Percentiles rank a stretch among this genome's conserved stretches.
Evolutionary conservation across 2,329 filamentous ascomycete genomes (phyloP).

Genomic region (Colletotrichum magnum): DNA sequence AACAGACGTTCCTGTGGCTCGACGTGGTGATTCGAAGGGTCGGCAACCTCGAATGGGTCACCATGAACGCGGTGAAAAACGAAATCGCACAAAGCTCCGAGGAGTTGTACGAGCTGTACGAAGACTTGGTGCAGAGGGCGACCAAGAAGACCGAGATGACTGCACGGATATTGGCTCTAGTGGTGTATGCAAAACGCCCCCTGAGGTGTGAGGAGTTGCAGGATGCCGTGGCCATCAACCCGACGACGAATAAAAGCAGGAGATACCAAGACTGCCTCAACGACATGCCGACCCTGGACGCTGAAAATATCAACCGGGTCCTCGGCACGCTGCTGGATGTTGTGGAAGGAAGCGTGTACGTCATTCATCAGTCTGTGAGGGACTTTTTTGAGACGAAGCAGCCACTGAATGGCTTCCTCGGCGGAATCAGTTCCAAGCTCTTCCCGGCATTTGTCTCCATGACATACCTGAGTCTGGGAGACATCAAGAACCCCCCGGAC

Average conservation of each 20-base stretch:
- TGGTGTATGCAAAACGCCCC: slow-evolving; percentile 44
- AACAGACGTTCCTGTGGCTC: too few relatives aligned
- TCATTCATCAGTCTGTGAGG: slow-evolving; percentile 53
- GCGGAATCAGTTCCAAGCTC: slow-evolving; percentile 1
- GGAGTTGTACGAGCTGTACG: slow-evolving; percentile 47
- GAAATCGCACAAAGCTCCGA: slow-evolving; percentile 43
- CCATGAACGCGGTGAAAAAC: slow-evolving; percentile 40
- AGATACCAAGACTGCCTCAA: neutral
- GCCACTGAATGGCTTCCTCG: slow-evolving; percentile 39
- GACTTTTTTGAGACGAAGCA: slow-evolving; percentile 47
- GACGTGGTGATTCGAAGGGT: too few relatives aligned
- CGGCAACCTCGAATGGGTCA: too few relatives aligned
- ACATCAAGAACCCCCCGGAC: slow-evolving; percentile 35
- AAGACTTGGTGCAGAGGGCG: slow-evolving; percentile 42
- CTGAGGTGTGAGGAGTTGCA: slow-evolving; percentile 47
- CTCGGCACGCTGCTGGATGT: slow-evolving; percentile 48
- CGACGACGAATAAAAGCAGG: neutral
- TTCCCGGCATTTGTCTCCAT: slow-evolving; percentile 46
- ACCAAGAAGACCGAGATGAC: slow-evolving; percentile 37
- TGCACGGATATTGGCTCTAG: slow-evolving; percentile 51
- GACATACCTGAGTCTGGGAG: slow-evolving; percentile 43
- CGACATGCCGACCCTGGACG: neutral
- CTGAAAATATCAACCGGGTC: slow-evolving; percentile 42
- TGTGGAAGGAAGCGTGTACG: slow-evolving; percentile 44
- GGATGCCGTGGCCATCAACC: slow-evolving; percentile 49